Base-by-base conservation (phyloP, 148 eudicot species). In the Fallopia convolvulus region DNA sequence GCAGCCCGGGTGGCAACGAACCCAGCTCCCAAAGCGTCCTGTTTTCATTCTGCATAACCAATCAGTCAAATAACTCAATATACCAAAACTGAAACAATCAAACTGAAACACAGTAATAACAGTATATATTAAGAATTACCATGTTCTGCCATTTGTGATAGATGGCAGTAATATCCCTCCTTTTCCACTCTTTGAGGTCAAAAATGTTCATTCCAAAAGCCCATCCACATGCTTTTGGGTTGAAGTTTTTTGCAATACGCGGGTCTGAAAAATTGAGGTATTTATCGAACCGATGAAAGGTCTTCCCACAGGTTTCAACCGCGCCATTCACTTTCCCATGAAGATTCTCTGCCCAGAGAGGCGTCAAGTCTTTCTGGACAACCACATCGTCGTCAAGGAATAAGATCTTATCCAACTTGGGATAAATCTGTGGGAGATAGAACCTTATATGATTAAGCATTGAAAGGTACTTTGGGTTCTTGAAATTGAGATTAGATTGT, bases 221-320 rank as follows among this genome's bases (percentile, higher is more conserved):
- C 97, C 97, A 93, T 72, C 96, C 97, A 80, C 97, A 93, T 18
- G 96, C 93, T 82, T 85, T 85, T 33, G 97, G 97, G 79, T 89
- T 89, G 63, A 93, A 93, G 76, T 88, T 91, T 63, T 83, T 80
- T 3, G 96, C 82, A 70, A 93, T 93, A 78, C 82, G 90, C 4
- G 93, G 97, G 78, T 91, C 89, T 0, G 97, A 91, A 77, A 93
- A 93, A 80, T 93, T 93, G 47, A 93, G 88, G 78, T 93, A 93
- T 79, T 89, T 88, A 80, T 91, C 91, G 75, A 91, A 93, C 20
- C 97, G 89, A 58, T 93, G 97, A 83, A 93, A 93, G 84, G 92
- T 91, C 79, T 87, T 86, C 18, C 93, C 92, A 76, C 97, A 93
- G 55, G 97, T 93, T 83, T 93, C 97, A 75, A 93, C 96, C 20